These are phyloP conservation scores for Filobasidium wieringae DNA, from an alignment of 768 basidiomycete genomes.

Conservation along the genomic window DNA sequence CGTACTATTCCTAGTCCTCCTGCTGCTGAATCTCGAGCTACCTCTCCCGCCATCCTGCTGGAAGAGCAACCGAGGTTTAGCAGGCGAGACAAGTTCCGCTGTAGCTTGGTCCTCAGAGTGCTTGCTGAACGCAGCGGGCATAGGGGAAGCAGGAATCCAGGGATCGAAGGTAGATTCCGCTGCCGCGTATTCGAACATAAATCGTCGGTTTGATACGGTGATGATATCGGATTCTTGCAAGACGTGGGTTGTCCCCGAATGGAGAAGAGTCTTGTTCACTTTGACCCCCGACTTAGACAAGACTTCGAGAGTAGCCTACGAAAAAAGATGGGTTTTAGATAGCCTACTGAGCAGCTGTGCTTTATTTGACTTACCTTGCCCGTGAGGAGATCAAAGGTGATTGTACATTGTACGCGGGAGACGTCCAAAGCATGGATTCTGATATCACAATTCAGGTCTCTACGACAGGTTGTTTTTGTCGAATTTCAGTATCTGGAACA, in stretches of 20 bases:
- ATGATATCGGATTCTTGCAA: slow-evolving; percentile 27
- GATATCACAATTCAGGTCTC: slow-evolving; percentile 17
- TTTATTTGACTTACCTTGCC: slow-evolving; percentile 17
- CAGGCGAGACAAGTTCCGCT: background rate
- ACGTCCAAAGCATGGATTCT: slow-evolving; percentile 34
- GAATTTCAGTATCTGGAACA: background rate
- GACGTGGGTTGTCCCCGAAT: slow-evolving; percentile 9
- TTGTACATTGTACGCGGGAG: slow-evolving; percentile 32
- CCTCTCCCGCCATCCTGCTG: background rate
- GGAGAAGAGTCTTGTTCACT: slow-evolving; percentile 16
- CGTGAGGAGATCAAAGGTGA: slow-evolving; percentile 26
- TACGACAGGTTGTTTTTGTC: too few relatives aligned
- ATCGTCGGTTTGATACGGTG: slow-evolving; percentile 31
- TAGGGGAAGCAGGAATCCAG: background rate
- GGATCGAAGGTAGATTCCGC: background rate
- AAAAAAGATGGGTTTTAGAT: background rate
- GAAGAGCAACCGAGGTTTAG: background rate
- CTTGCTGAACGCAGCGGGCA: background rate
- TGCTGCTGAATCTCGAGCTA: background rate
- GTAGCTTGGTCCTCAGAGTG: background rate
- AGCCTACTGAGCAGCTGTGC: too few relatives aligned
- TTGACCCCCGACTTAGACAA: slow-evolving; percentile 23
- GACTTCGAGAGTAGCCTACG: slow-evolving; percentile 25
- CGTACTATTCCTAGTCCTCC: background rate
- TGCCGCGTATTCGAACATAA: slow-evolving; percentile 32